phyloP scores from a whole-genome alignment of 805 yeast genomes.

The Wickerhamiella parazyma region DNA sequence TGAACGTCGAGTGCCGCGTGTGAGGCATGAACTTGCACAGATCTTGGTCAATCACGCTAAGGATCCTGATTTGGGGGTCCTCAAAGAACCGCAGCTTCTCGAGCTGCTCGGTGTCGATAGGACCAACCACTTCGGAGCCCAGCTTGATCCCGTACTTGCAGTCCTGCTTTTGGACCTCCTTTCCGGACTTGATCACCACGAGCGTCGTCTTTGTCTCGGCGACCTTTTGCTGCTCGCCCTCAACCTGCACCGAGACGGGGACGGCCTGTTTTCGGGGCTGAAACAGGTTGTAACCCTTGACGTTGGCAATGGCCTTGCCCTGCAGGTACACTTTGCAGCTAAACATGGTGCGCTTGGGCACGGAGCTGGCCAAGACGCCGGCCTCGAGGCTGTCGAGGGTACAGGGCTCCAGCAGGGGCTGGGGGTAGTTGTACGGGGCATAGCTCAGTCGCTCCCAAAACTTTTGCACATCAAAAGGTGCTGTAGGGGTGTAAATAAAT shows the following conservation, averaged over 20 bases:
- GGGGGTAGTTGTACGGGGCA: background rate
- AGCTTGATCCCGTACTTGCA: constrained; percentile 30
- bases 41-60: constrained; percentile 31
- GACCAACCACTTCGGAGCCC: constrained; percentile 29
- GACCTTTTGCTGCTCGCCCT: constrained; percentile 37
- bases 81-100: constrained; percentile 26
- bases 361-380: constrained; percentile 9
- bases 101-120: constrained; percentile 29
- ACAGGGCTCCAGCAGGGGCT: constrained; percentile 8
- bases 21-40: constrained; percentile 35
- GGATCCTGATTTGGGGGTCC: constrained; percentile 42
- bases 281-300: constrained; percentile 58
- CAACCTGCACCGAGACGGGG: constrained; percentile 41
- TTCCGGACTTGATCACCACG: constrained; percentile 32
- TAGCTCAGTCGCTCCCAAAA: constrained; percentile 15
- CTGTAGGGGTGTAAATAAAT: constrained; percentile 12
- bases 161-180: constrained; percentile 28
- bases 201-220: constrained; percentile 37
- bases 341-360: constrained; percentile 10
- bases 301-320: constrained; percentile 38
- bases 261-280: constrained; percentile 39
- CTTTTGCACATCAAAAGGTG: constrained; percentile 11
- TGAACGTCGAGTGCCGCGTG: constrained; percentile 41
- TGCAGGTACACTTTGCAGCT: constrained; percentile 10
- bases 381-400: constrained; percentile 5